Conservation (phyloP, 441 rosid genomes). For the Manihot esculenta region DNA sequence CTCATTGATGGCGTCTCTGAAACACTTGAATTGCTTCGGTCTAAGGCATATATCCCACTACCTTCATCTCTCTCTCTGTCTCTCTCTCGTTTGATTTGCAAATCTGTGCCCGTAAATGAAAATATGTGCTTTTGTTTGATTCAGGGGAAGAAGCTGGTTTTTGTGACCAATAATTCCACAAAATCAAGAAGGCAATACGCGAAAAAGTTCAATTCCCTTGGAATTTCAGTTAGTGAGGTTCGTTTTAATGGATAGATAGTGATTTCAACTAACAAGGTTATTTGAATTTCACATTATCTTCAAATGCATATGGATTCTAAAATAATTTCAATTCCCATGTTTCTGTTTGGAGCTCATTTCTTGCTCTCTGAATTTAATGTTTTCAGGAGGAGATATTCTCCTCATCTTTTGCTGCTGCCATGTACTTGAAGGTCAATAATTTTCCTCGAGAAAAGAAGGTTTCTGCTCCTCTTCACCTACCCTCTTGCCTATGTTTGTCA, state of each 20-base stretch:
- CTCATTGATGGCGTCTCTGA: slow-evolving; percentile 72
- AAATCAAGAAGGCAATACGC: slow-evolving; percentile 78
- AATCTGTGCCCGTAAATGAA: neutral
- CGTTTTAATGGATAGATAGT: neutral
- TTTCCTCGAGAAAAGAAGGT: slow-evolving; percentile 83
- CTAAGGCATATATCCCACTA: slow-evolving; percentile 35
- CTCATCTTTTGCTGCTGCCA: slow-evolving; percentile 91
- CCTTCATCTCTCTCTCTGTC: neutral
- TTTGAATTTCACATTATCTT: no score
- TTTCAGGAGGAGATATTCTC: slow-evolving; percentile 87
- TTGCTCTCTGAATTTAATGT: neutral
- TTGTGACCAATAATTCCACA: slow-evolving; percentile 80
- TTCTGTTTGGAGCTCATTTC: neutral
- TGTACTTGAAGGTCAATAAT: slow-evolving; percentile 73
- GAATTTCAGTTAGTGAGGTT: slow-evolving; percentile 70
- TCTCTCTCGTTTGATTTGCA: neutral
- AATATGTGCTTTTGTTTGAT: neutral
- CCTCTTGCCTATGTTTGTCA: neutral
- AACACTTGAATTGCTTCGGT: slow-evolving; percentile 67
- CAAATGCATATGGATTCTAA: no score
- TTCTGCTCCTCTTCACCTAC: neutral
- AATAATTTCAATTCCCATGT: neutral
- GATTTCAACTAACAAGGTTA: no score
- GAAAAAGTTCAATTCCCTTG: slow-evolving; percentile 66
- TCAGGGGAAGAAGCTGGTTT: slow-evolving; percentile 79